Percentiles rank a stretch among this genome's conserved stretches.
Evolutionary conservation across 2,329 filamentous ascomycete genomes (phyloP).

Genomic region (Aspergillus pseudoviridinutans): DNA sequence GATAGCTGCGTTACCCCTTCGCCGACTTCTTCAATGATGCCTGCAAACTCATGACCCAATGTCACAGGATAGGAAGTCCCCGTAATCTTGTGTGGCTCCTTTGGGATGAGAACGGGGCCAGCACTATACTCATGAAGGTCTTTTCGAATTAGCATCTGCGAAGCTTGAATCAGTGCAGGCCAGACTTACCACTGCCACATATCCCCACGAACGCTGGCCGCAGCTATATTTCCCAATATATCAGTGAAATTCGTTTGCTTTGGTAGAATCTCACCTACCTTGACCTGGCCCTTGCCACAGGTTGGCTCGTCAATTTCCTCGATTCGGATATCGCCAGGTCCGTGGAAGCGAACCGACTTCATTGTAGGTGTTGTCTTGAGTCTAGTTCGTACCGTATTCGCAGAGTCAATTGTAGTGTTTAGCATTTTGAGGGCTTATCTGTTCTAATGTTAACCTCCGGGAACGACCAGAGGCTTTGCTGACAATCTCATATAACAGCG

Average conservation of each 20-base stretch:
- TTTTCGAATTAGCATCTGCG: constrained; percentile 2
- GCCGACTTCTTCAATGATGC: constrained; percentile 58
- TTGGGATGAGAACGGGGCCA: constrained; percentile 48
- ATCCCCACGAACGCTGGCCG: constrained; percentile 34
- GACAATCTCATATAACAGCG: too few relatives aligned
- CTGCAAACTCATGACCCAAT: constrained; percentile 63
- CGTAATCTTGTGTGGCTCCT: constrained; percentile 55
- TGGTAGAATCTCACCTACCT: constrained; percentile 13
- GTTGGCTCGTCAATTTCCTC: constrained; percentile 32
- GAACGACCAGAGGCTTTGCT: too few relatives aligned
- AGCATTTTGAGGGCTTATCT: not conserved
- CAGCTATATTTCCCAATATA: constrained; percentile 8
- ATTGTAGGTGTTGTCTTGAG: constrained; percentile 15
- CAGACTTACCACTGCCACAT: constrained; percentile 27
- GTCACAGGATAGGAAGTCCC: constrained; percentile 55
- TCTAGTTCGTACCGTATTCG: not conserved
- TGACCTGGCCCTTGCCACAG: constrained; percentile 51
- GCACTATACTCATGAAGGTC: constrained; percentile 53
- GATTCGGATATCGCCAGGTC: constrained; percentile 31
- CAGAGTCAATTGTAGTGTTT: constrained; percentile 3
- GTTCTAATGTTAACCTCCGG: too few relatives aligned
- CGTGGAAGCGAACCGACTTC: constrained; percentile 36
- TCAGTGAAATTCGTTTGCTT: not conserved
- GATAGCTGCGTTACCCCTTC: constrained; percentile 47
- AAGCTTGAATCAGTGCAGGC: not conserved